Base-by-base conservation (phyloP, 2,329 filamentous ascomycete species). In the Teratosphaeria epicoccoides region DNA sequence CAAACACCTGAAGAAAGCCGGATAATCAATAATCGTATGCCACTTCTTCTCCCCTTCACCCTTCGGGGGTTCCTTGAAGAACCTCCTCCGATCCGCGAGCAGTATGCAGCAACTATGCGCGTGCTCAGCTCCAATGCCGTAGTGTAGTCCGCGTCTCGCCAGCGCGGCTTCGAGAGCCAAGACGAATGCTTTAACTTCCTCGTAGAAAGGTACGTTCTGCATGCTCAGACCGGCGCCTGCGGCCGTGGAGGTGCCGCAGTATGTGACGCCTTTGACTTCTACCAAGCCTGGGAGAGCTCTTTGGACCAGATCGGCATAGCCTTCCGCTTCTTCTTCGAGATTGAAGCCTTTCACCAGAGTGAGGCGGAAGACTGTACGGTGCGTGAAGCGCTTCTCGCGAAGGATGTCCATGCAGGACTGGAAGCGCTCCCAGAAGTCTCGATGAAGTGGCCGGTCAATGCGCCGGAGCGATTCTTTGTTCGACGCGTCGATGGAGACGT, bases 261-360 rank as follows among this genome's bases (percentile, higher is more conserved):
- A 97, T 0, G 91, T 97, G 33, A 97, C 91, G 50, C 91, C 91
- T 73, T 97, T 97, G 68, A 97, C 80, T 73, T 97, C 91, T 47
- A 97, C 82, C 65, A 97, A 95, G 68, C 88, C 91, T 0, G 91
- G 91, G 22, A 95, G 76, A 0, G 86, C 90, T 58, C 83, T 82
- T 65, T 90, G 87, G 17, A 97, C 86, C 1, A 97, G 81, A 63
- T 88, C 83, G 0, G 91, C 91, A 64, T 98, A 97, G 4, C 91
- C 91, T 58, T 84, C 80, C 5, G 84, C 88, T 69, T 96, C 93
- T 60, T 95, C 90, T 23, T 95, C 91, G 57, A 97, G 82, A 67
- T 98, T 97, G 79, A 98, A 97, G 2, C 90, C 91, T 73, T 97
- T 97, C 66, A 97, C 93, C 2, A 98, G 82, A 0, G 91, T 97